Conservation (phyloP, 768 basidiomycete genomes). For the Boletellus sp. region DNA sequence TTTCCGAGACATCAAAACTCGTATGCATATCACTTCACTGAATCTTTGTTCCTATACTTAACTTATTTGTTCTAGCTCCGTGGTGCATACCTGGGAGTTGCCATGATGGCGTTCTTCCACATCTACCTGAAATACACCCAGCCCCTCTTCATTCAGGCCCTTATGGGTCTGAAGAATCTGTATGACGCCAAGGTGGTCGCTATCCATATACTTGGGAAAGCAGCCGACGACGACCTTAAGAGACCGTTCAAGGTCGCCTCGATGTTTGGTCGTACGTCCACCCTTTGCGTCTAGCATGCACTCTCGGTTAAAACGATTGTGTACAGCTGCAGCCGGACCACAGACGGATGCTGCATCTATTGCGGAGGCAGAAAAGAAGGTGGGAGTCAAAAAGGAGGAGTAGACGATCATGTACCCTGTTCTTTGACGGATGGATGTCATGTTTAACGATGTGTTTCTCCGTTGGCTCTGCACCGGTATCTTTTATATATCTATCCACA, state of each 20-base stretch:
- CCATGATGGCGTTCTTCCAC: constrained; percentile 92
- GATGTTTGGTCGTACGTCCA: constrained; percentile 63
- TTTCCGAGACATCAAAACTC: constrained; percentile 79
- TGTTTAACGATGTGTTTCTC: constrained; percentile 2
- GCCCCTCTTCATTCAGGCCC: constrained; percentile 89
- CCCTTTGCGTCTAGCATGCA: neutral
- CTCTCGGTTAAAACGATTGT: neutral
- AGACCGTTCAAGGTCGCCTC: constrained; percentile 81
- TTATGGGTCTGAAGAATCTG: constrained; percentile 92
- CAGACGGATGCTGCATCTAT: constrained; percentile 84
- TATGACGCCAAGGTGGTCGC: constrained; percentile 83
- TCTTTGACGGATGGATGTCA: constrained; percentile 20
- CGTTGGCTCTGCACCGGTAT: constrained; percentile 3
- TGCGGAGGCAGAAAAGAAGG: constrained; percentile 84
- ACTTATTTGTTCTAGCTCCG: constrained; percentile 44
- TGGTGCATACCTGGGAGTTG: constrained; percentile 66
- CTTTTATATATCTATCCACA: constrained; percentile 10
- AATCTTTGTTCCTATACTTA: neutral
- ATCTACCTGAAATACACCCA: constrained; percentile 93
- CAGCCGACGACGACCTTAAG: constrained; percentile 82
- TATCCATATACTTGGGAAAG: constrained; percentile 77
- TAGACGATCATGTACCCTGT: constrained; percentile 26
- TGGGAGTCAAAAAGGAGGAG: constrained; percentile 79
- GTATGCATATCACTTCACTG: constrained; percentile 41
- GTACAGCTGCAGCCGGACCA: constrained; percentile 55